Evolutionary conservation across 78 protist species (phyloP).

Genomic region (slime mould (Dictyostelium discoideum)): dicty_2.7 NC_007088.5:7911001-7911500

Average conservation of each 20-base stretch:
- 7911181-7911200: background rate
- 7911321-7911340: background rate
- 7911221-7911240: background rate
- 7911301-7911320: background rate
- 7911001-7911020: background rate
- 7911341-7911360: background rate
- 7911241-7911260: no score
- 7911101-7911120: background rate
- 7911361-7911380: background rate
- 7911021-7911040: slow-evolving; percentile 22
- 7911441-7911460: slow-evolving; percentile 23
- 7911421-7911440: slow-evolving; percentile 6
- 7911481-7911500: background rate
- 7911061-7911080: background rate
- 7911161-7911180: slow-evolving; percentile 17
- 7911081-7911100: background rate
- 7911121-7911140: slow-evolving; percentile 34
- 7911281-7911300: background rate
- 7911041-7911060: slow-evolving; percentile 15
- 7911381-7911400: background rate
- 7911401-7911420: background rate
- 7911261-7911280: no score
- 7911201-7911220: background rate
- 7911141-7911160: background rate
- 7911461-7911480: background rate